Evolutionary conservation across 257 asterid genomes (phyloP).

Genomic region (Perilla frutescens): DNA sequence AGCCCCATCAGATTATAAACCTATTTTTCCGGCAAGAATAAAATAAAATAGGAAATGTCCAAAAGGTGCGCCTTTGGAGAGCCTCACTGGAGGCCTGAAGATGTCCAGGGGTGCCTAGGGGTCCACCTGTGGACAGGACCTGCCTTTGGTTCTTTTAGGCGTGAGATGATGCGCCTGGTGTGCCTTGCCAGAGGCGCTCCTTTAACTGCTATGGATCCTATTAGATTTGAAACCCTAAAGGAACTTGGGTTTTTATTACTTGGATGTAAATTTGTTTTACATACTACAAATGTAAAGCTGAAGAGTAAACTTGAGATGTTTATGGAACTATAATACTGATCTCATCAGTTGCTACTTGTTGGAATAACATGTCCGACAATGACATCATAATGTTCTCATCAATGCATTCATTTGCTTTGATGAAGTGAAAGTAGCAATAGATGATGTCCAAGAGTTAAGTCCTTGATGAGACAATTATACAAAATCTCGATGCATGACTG

Average conservation of each 20-base stretch:
- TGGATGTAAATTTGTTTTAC: background rate
- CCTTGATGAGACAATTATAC: too few species aligned
- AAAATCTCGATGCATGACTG: background rate
- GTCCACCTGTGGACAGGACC: background rate
- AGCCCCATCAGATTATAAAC: background rate
- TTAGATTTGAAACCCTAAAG: background rate
- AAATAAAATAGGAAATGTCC: too few species aligned
- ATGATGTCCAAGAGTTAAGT: background rate
- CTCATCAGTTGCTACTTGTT: background rate
- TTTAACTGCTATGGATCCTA: background rate
- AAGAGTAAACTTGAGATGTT: background rate
- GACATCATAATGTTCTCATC: too few species aligned
- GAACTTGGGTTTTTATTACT: background rate
- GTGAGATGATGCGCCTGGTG: background rate
- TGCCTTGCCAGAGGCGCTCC: background rate
- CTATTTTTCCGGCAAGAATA: background rate
- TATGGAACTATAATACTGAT: background rate
- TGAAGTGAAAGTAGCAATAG: too few species aligned
- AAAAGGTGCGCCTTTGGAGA: too few species aligned
- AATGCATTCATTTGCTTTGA: too few species aligned
- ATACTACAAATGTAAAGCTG: background rate
- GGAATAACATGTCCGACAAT: background rate
- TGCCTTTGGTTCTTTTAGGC: background rate
- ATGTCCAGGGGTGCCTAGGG: too few species aligned
- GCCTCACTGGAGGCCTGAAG: too few species aligned